Evolutionary conservation across 768 basidiomycete species (phyloP).

Genomic region (Punctularia strigosozonata): DNA sequence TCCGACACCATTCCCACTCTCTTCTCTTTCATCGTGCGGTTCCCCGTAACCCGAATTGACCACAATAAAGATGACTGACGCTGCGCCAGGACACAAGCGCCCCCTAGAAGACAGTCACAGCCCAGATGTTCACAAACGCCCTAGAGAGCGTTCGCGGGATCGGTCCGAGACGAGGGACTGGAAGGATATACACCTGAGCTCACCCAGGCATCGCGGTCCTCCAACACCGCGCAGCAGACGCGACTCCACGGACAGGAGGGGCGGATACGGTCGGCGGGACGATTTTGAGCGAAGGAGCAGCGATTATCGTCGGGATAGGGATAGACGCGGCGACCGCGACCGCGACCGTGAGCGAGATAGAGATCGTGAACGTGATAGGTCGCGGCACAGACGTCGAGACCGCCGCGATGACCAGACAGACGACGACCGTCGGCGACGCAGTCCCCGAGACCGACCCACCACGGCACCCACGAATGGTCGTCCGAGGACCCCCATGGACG

Average conservation of each 20-base stretch:
- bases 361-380: slow-evolving; percentile 7
- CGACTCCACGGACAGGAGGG: slow-evolving; percentile 24
- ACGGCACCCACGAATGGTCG: slow-evolving; percentile 6
- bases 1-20: slow-evolving; percentile 1
- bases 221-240: slow-evolving; percentile 23
- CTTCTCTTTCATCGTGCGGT: slow-evolving; percentile 63
- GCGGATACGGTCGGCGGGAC: slow-evolving; percentile 13
- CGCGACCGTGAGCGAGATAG: slow-evolving; percentile 12
- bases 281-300: slow-evolving; percentile 15
- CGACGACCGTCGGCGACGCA: slow-evolving; percentile 18
- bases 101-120: slow-evolving; percentile 48
- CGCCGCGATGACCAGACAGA: slow-evolving; percentile 19
- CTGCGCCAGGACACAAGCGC: slow-evolving; percentile 76
- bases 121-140: slow-evolving; percentile 34
- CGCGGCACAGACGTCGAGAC: slow-evolving; percentile 1
- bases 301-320: slow-evolving; percentile 19
- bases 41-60: slow-evolving; percentile 54
- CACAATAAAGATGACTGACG: slow-evolving; percentile 56
- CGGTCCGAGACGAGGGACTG: slow-evolving; percentile 50
- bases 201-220: slow-evolving; percentile 16
- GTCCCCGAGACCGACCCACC: slow-evolving; percentile 14
- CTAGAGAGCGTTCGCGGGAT: slow-evolving; percentile 33
- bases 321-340: slow-evolving; percentile 22
- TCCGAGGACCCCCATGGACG: slow-evolving; percentile 13
- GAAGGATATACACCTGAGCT: slow-evolving; percentile 55